Evolutionary conservation across 495 filamentous ascomycete genomes (phyloP), one percentile per base, ranked within the genome.

Genomic region (Xylaria intraflava): DNA sequence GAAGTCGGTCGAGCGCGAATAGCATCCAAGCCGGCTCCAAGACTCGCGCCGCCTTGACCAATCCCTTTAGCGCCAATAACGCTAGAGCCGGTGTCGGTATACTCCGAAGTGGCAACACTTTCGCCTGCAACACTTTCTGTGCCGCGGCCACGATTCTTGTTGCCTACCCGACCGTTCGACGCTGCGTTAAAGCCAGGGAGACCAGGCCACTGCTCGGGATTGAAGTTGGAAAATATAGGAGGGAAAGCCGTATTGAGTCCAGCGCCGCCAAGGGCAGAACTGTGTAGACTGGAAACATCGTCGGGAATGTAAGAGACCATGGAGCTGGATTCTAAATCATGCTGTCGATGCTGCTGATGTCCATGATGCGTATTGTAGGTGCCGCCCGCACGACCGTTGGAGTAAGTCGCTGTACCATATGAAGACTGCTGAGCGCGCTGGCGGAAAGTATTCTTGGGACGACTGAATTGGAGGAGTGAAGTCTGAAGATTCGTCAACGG

Each of bases 401-500:
- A 83, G 65, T 89, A 90, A 14, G 84, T 85, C 42, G 63, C 58
- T 78, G 95, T 88, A 59, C 87, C 88, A 66, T 91, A 91, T 47
- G 72, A 63, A 16, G 40, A 46, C 27, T 67, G 68, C 29, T 70
- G 68, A 19, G 61, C 47, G 44, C 90, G 90, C 6, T 88, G 90
- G 52, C 94, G 88, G 67, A 95, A 96, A 23, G 83, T 85, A 58
- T 88, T 87, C 73, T 95, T 96, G 22, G 93, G 93, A 19, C 88
- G 83, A 64, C 89, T 89, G 74, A 99, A 97, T 64, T 99, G 93
- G 41, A 97, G 81, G 41, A 99, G 78, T 4, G 89, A 96, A 42
- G 90, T 86, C 68, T 97, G 94, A 11, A 99, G 77, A 60, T 99
- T 97, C 22, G 87, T 91, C 48, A 99, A 75, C n/a, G 94, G 92